Evolutionary conservation across 495 filamentous ascomycete genomes (phyloP).

Genomic region (Podospora anserina): DNA sequence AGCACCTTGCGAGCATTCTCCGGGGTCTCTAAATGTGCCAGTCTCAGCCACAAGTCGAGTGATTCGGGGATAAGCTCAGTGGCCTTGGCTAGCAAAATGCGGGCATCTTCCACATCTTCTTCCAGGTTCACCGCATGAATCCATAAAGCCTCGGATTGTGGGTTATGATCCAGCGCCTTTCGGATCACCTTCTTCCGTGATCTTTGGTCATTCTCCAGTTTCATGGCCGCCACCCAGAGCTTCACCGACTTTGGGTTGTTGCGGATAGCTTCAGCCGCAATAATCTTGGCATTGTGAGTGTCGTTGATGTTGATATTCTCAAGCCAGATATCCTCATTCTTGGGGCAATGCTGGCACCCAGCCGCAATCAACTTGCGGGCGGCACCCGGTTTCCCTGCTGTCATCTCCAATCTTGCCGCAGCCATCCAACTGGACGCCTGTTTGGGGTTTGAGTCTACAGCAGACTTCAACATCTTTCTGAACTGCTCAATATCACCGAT

Average conservation of each 20-base stretch:
- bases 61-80: conserved; percentile 90
- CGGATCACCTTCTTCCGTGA: conserved; percentile 88
- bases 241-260: conserved; percentile 83
- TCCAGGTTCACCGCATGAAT: conserved; percentile 96
- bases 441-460: conserved; percentile 91
- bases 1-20: conserved; percentile 91
- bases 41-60: conserved; percentile 89
- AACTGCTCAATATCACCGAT: conserved; percentile 95
- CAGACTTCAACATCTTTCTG: conserved; percentile 87
- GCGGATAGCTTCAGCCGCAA: conserved; percentile 91
- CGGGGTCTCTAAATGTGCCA: conserved; percentile 82
- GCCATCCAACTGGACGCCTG: conserved; percentile 98
- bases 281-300: conserved; percentile 87
- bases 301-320: conserved; percentile 92
- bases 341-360: conserved; percentile 86
- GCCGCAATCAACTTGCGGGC: conserved; percentile 80
- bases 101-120: conserved; percentile 80
- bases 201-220: conserved; percentile 72
- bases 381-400: conserved; percentile 83
- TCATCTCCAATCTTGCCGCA: conserved; percentile 84
- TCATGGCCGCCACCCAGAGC: conserved; percentile 94
- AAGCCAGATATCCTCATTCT: conserved; percentile 92
- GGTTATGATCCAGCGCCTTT: conserved; percentile 83
- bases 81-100: conserved; percentile 83
- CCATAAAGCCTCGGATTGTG: conserved; percentile 90